Evolutionary conservation across 2,329 filamentous ascomycete genomes (phyloP).

Genomic region (Penicillium sp.): DNA sequence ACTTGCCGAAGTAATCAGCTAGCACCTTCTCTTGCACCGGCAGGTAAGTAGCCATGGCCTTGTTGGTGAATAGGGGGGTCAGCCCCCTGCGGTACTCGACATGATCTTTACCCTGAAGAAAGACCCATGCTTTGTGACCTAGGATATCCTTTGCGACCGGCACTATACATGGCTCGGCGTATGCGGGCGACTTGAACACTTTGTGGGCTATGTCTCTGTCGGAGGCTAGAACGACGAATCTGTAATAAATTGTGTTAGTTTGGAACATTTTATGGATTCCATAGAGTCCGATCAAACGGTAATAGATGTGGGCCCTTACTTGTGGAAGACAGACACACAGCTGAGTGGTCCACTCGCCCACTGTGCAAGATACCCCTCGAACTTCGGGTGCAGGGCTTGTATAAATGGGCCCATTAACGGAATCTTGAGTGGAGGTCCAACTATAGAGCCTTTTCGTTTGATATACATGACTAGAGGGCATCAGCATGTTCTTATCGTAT

Average conservation of each 20-base stretch:
- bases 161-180: conserved; percentile 86
- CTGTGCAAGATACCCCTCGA: conserved; percentile 78
- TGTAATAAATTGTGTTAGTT: conserved; percentile 36
- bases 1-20: conserved; percentile 72
- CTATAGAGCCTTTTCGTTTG: conserved; percentile 67
- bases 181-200: conserved; percentile 82
- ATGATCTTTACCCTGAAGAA: conserved; percentile 83
- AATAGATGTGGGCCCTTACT: conserved; percentile 55
- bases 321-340: conserved; percentile 94
- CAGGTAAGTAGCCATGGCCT: conserved; percentile 77
- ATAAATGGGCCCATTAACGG: conserved; percentile 85
- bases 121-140: conserved; percentile 84
- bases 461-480: conserved; percentile 62
- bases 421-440: conserved; percentile 67
- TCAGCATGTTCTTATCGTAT: not conserved
- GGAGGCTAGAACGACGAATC: conserved; percentile 89
- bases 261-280: not conserved
- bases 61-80: conserved; percentile 82
- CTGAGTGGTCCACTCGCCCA: conserved; percentile 85
- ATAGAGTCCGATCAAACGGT: not conserved
- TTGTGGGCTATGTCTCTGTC: conserved; percentile 88
- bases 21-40: conserved; percentile 88
- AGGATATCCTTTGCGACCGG: conserved; percentile 84
- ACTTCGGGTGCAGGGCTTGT: conserved; percentile 80
- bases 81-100: conserved; percentile 89